A percentile compares a stretch with the other conserved stretches of the same genome.
These are phyloP conservation scores for Puccinia polysora DNA, from an alignment of 1,284 basidiomycete species.

Conservation along the genomic window DNA sequence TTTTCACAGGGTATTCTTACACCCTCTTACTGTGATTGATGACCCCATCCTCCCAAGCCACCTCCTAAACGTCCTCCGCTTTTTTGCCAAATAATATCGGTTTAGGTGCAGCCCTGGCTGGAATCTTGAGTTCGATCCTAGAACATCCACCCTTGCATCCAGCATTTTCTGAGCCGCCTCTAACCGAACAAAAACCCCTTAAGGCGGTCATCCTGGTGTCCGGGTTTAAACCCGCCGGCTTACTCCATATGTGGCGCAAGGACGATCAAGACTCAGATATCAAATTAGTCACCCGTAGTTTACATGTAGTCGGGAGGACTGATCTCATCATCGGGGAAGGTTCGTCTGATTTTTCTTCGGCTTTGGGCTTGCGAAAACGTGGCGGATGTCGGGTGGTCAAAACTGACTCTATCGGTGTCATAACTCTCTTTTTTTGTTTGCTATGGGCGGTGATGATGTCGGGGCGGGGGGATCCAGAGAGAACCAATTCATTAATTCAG, in stretches of 20 bases:
- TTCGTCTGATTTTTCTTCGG: neutral
- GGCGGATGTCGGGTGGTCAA: neutral
- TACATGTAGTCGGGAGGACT: slow-evolving; percentile 39
- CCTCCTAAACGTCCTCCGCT: neutral
- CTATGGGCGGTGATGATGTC: too few species aligned
- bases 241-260: slow-evolving; percentile 1
- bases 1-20: slow-evolving; percentile 36
- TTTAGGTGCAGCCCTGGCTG: slow-evolving; percentile 40
- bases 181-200: slow-evolving; percentile 24
- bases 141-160: slow-evolving; percentile 21
- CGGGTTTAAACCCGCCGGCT: slow-evolving; percentile 12
- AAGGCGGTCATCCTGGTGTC: slow-evolving; percentile 40
- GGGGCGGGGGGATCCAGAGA: too few species aligned
- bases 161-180: slow-evolving; percentile 16
- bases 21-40: neutral
- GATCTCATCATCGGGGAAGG: slow-evolving; percentile 35
- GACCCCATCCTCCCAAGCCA: neutral
- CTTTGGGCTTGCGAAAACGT: neutral
- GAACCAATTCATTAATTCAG: slow-evolving; percentile 17
- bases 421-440: too few species aligned
- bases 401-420: neutral
- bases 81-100: neutral
- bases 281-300: slow-evolving; percentile 32
- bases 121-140: slow-evolving; percentile 7
- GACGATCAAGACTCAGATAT: neutral